phyloP scores from a whole-genome alignment of 2,329 filamentous ascomycete species.

The Xylariaceae sp. region DNA sequence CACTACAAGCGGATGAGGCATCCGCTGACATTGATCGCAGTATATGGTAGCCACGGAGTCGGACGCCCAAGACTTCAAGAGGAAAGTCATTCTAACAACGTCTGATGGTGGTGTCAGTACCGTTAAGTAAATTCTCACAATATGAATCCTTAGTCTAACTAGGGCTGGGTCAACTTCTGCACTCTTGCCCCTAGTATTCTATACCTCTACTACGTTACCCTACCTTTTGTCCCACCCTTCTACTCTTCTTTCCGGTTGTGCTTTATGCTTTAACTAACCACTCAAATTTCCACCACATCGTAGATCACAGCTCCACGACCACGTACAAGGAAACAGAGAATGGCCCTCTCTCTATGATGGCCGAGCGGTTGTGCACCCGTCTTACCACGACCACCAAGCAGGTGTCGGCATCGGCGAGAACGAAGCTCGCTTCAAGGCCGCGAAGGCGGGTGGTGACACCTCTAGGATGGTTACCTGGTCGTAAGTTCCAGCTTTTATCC shows the following conservation, averaged over 20 bases:
- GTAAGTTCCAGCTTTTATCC: slow-evolving; percentile 32
- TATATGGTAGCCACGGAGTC: slow-evolving; percentile 46
- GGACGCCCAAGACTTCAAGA: slow-evolving; percentile 40
- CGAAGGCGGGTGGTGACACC: slow-evolving; percentile 34
- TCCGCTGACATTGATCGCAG: slow-evolving; percentile 29
- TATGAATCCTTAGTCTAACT: no score
- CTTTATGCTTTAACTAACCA: no score
- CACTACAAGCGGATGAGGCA: no score
- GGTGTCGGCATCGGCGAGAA: slow-evolving; percentile 40
- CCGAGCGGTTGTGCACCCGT: slow-evolving; percentile 38
- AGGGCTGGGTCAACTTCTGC: no score
- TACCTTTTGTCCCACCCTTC: not conserved
- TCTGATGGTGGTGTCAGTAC: slow-evolving; percentile 44
- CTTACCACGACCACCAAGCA: slow-evolving; percentile 33
- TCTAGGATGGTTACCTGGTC: slow-evolving; percentile 42
- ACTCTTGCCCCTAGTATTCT: not conserved
- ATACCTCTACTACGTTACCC: not conserved
- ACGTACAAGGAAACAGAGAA: slow-evolving; percentile 36
- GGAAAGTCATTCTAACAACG: slow-evolving; percentile 40
- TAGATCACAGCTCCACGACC: slow-evolving; percentile 42
- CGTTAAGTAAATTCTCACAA: slow-evolving; percentile 45
- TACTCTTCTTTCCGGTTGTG: not conserved
- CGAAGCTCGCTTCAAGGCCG: slow-evolving; percentile 30
- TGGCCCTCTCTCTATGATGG: slow-evolving; percentile 42
- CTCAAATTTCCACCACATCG: not conserved